Percentiles rank a stretch among this genome's conserved stretches.
phyloP scores from a whole-genome alignment of 768 basidiomycete species.

The Pisolithus sp. region DNA sequence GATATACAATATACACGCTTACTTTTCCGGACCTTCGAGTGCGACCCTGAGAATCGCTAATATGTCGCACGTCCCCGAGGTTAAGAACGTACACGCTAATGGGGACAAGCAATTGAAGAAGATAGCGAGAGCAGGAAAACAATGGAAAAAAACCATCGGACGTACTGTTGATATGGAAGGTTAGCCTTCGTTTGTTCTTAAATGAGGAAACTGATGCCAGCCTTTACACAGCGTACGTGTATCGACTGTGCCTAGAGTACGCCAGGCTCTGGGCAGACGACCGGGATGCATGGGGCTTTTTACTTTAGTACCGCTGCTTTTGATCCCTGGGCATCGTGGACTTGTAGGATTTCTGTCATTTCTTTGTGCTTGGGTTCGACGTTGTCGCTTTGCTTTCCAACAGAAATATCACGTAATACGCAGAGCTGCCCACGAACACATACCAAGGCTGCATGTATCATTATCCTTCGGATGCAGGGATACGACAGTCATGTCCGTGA shows the following conservation, averaged over 20 bases:
- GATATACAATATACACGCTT: constrained; percentile 90
- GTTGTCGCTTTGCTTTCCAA: not conserved
- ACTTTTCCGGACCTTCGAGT: constrained; percentile 80
- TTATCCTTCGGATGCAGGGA: no score
- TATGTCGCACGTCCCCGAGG: constrained; percentile 34
- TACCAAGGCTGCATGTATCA: no score
- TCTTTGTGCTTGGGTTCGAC: not conserved
- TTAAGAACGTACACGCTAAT: constrained; percentile 26
- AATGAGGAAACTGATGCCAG: not conserved
- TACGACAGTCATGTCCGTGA: no score
- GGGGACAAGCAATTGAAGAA: constrained; percentile 69
- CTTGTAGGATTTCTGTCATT: not conserved
- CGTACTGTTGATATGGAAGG: constrained; percentile 90
- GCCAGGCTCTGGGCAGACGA: constrained; percentile 81
- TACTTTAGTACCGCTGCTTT: constrained; percentile 8
- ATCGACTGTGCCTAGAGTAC: constrained; percentile 84
- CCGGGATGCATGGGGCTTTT: constrained; percentile 58
- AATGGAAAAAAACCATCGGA: constrained; percentile 84
- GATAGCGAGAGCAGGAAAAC: constrained; percentile 87
- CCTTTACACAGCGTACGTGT: constrained; percentile 62
- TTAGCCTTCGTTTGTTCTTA: constrained; percentile 29
- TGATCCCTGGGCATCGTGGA: not conserved
- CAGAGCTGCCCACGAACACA: no score
- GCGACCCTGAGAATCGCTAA: constrained; percentile 51
- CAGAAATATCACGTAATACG: no score